phyloP scores from a whole-genome alignment of 129 eudicot species.

The Silybum marianum region DNA sequence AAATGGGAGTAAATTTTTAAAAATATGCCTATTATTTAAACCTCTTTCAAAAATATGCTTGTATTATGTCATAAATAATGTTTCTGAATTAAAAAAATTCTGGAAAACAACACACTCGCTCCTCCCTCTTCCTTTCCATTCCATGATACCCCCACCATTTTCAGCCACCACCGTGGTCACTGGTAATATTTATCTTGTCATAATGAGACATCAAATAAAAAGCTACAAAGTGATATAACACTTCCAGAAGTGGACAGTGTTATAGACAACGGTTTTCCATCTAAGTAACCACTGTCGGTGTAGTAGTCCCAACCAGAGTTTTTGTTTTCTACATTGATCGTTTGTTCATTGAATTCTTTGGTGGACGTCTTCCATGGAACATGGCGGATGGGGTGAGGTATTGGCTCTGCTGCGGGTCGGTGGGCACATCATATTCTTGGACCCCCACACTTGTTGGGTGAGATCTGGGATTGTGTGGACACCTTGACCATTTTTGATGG shows the following conservation, averaged over 20 bases:
- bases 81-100: neutral
- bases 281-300: neutral
- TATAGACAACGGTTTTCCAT: neutral
- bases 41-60: neutral
- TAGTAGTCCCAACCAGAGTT: neutral
- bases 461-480: neutral
- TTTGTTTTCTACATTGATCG: neutral
- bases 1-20: neutral
- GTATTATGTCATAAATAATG: neutral
- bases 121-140: neutral
- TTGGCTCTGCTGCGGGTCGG: neutral
- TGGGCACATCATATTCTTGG: neutral
- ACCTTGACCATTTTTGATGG: neutral
- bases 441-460: neutral
- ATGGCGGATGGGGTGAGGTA: neutral
- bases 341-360: neutral
- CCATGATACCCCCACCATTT: neutral
- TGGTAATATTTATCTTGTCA: neutral
- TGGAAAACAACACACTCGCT: neutral
- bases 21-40: neutral
- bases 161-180: neutral
- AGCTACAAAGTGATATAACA: neutral
- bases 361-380: neutral
- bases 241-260: neutral
- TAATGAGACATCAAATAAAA: neutral